A percentile compares a stretch with the other conserved stretches of the same genome.
phyloP scores from a whole-genome alignment of 1,284 basidiomycete species.

The Cystobasidium slooffiae region DNA sequence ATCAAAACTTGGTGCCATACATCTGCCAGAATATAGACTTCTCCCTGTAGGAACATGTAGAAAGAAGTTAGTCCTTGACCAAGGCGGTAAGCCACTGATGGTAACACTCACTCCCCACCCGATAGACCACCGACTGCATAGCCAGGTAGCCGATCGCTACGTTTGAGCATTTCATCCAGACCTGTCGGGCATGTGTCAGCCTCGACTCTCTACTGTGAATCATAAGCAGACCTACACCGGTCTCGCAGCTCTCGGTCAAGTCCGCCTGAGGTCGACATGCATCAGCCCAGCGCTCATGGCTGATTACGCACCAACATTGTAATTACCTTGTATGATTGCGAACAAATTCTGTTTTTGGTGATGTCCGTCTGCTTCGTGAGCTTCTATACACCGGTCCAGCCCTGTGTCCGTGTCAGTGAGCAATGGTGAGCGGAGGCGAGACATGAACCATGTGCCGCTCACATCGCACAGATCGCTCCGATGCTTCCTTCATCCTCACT shows the following conservation, averaged over 20 bases:
- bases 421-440: conserved; percentile 51
- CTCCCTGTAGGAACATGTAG: conserved; percentile 61
- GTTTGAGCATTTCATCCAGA: conserved; percentile 74
- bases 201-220: neutral
- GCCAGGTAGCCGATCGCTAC: conserved; percentile 72
- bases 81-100: neutral
- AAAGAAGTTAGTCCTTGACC: neutral
- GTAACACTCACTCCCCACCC: conserved; percentile 43
- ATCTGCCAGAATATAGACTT: conserved; percentile 87
- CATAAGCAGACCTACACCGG: conserved; percentile 60
- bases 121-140: conserved; percentile 74
- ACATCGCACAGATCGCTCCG: conserved; percentile 56
- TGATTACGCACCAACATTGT: neutral
- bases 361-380: conserved; percentile 70
- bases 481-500: conserved; percentile 75
- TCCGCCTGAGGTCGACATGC: conserved; percentile 58
- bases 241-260: conserved; percentile 70
- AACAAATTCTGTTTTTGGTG: conserved; percentile 74
- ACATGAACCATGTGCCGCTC: conserved; percentile 58
- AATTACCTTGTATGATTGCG: conserved; percentile 76
- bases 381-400: conserved; percentile 79
- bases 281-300: neutral
- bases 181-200: conserved; percentile 10
- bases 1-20: conserved; percentile 57
- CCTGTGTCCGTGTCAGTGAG: conserved; percentile 53